These are phyloP conservation scores for Naganishia randhawae DNA, from an alignment of 768 basidiomycete genomes.

Conservation along the genomic window DNA sequence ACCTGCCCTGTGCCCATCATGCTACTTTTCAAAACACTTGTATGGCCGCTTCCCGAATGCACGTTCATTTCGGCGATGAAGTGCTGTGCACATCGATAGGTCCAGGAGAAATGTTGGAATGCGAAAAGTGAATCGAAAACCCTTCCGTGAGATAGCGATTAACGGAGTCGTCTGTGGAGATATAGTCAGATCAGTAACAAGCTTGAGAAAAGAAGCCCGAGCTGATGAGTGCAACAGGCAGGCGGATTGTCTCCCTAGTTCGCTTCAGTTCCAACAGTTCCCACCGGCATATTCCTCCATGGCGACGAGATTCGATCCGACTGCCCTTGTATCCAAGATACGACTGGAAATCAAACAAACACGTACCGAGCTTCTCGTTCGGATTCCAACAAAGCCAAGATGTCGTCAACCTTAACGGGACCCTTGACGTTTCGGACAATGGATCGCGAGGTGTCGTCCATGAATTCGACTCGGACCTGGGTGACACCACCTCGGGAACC, in stretches of 20 bases:
- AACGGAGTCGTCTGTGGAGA: conserved; percentile 13
- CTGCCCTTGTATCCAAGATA: background rate
- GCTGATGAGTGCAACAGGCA: background rate
- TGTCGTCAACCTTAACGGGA: conserved; percentile 91
- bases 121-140: background rate
- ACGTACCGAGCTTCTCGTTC: conserved; percentile 98
- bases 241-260: background rate
- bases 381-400: conserved; percentile 91
- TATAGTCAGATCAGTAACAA: background rate
- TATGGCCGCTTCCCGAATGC: background rate
- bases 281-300: background rate
- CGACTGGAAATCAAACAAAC: background rate
- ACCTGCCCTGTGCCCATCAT: background rate
- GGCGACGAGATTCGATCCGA: background rate
- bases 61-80: background rate
- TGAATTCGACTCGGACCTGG: conserved; percentile 98
- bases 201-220: too few species aligned
- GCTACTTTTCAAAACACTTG: background rate
- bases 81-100: background rate
- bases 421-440: conserved; percentile 99
- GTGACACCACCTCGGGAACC: conserved; percentile 99
- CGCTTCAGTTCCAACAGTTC: background rate
- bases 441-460: conserved; percentile 91
- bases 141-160: conserved; percentile 5
- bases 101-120: background rate